A percentile compares a stretch with the other conserved stretches of the same genome.
Evolutionary conservation across 2,329 filamentous ascomycete species (phyloP).

Genomic region (Colletotrichum sp.): DNA sequence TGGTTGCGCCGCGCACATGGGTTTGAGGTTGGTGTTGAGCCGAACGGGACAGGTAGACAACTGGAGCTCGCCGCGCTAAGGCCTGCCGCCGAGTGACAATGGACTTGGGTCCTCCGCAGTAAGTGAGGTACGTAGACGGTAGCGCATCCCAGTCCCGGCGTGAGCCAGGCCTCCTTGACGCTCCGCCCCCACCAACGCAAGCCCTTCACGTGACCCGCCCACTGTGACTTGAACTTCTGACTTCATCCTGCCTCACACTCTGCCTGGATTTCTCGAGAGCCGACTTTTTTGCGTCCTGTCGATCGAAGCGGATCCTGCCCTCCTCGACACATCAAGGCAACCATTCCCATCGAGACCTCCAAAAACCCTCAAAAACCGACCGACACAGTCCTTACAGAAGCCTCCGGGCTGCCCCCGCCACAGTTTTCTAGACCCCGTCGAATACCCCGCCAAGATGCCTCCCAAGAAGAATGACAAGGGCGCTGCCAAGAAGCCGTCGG

Average conservation of each 20-base stretch:
- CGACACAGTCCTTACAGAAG: background rate
- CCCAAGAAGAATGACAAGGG: slow-evolving; percentile 66
- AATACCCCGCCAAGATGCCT: slow-evolving; percentile 64
- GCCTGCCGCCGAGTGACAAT: slow-evolving; percentile 2
- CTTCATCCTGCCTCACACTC: slow-evolving; percentile 19
- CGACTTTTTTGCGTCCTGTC: slow-evolving; percentile 17
- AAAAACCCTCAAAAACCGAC: background rate
- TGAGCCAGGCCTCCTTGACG: background rate
- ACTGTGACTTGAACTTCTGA: slow-evolving; percentile 17
- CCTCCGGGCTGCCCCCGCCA: background rate
- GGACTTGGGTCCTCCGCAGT: slow-evolving; percentile 5
- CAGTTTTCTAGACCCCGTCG: slow-evolving; percentile 12
- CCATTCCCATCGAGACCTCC: background rate
- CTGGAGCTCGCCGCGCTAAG: slow-evolving; percentile 19
- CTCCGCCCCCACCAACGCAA: slow-evolving; percentile 20
- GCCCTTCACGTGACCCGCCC: slow-evolving; percentile 23
- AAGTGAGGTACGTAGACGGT: background rate
- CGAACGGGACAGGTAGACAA: slow-evolving; percentile 19
- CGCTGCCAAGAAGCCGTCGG: slow-evolving; percentile 57
- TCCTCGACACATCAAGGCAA: background rate
- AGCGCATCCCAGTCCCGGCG: background rate
- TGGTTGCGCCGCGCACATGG: background rate
- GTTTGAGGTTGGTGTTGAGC: background rate
- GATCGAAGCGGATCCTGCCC: slow-evolving; percentile 5
- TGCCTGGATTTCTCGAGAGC: background rate